phyloP scores from a whole-genome alignment of 2,329 filamentous ascomycete genomes.

The Botryotinia calthae region DNA sequence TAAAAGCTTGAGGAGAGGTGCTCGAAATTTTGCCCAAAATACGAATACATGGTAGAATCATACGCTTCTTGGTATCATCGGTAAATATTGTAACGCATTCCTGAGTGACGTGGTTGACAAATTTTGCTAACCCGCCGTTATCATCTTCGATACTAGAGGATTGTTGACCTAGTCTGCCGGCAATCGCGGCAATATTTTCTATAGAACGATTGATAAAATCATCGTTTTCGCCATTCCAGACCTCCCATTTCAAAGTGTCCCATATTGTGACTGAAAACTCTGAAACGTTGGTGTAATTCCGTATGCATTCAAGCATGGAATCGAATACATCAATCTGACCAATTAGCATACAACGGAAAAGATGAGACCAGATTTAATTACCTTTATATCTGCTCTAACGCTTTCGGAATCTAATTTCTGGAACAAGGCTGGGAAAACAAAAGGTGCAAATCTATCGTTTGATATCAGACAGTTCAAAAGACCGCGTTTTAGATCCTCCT shows the following conservation, averaged over 20 bases:
- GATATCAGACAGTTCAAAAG: conserved; percentile 34
- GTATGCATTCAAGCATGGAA: conserved; percentile 28
- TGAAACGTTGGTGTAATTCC: conserved; percentile 26
- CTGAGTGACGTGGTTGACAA: conserved; percentile 20
- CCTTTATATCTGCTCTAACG: conserved; percentile 35
- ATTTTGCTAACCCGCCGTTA: conserved; percentile 18
- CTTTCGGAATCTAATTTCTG: conserved; percentile 32
- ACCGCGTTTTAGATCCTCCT: conserved; percentile 29
- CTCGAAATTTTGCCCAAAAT: conserved; percentile 18
- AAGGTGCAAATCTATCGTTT: conserved; percentile 31
- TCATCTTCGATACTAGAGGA: conserved; percentile 17
- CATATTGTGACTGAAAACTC: conserved; percentile 35
- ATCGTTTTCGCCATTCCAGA: conserved; percentile 38
- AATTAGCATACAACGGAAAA: conserved; percentile 24
- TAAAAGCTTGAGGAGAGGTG: conserved; percentile 16
- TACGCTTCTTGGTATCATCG: conserved; percentile 20
- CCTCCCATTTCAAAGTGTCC: conserved; percentile 38
- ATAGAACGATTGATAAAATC: conserved; percentile 34
- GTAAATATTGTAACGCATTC: conserved; percentile 19
- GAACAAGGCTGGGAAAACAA: conserved; percentile 30
- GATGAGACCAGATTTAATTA: conserved; percentile 21
- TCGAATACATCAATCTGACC: conserved; percentile 34
- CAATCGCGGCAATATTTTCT: conserved; percentile 29
- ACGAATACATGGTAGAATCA: conserved; percentile 18
- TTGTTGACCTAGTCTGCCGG: conserved; percentile 15